Base-by-base conservation (phyloP, 129 eudicot species). In the Gnaphalium uliginosum region DNA sequence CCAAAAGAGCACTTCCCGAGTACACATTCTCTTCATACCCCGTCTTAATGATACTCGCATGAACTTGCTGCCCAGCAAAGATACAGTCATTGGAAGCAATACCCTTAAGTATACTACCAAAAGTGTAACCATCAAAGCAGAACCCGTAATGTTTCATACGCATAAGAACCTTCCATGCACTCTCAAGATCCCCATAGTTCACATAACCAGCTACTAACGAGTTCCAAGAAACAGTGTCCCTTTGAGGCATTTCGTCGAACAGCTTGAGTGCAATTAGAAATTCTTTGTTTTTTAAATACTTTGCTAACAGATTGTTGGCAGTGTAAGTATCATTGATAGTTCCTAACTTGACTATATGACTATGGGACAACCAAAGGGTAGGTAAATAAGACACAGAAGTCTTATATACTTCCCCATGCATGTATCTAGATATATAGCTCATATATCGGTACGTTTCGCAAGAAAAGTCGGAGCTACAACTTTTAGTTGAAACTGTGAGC, bases 101-200 rank as follows among this genome's bases (percentile, higher is more conserved):
- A 72, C 96, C 93, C 89, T 94, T 94, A 41, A 94, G 91, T 69
- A 89, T 71, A 82, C 98, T 88, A 14, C 90, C 96, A 81, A 90
- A 87, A 21, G 89, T 88, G 72, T 90, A 87, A 50, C 78, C 97
- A 81, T 90, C 93, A 22, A 84, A 76, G 62, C 22, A 26, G 61
- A 93, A 79, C 57, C 88, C 87, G 48, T 33, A 27, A 19, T 59
- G 77, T 83, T 81, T 88, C 98, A 90, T 93, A 9, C 83, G 72
- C 50, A 69, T 67, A n/a, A 93, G 59, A 76, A 86, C 66, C 68
- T 70, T 89, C 96, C 91, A 93, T 0, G 89, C 81, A 58, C 75
- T 43, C 75, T 60, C 65, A 39, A 85, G 68, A 19, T 56, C 66
- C 76, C 96, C 91, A 19, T 63, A 70, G 50, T 84, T 88, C n/a